Percentiles rank a stretch among this genome's conserved stretches.
These are phyloP conservation scores for Neurospora sp. DNA, from an alignment of 495 filamentous ascomycete species.

Conservation along the genomic window DNA sequence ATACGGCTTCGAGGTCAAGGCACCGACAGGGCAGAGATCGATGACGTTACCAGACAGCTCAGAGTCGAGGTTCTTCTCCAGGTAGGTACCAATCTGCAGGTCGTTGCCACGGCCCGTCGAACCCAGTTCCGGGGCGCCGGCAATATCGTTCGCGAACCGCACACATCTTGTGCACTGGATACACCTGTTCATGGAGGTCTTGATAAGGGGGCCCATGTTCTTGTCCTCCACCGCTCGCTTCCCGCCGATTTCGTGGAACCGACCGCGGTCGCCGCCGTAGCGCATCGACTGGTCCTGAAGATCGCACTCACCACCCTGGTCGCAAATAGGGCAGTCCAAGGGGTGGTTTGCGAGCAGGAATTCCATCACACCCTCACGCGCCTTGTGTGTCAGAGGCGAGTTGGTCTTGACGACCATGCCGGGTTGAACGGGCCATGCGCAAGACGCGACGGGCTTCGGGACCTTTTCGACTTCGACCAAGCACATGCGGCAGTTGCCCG, in stretches of 20 bases:
- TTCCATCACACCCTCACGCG: conserved; percentile 97
- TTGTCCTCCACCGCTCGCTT: conserved; percentile 98
- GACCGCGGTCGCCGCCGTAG: conserved; percentile 89
- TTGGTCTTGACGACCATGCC: conserved; percentile 99
- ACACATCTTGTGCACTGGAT: conserved; percentile 98
- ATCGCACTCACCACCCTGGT: conserved; percentile 98
- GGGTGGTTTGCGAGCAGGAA: conserved; percentile 96
- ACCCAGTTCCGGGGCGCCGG: conserved; percentile 89
- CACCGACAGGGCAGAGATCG: conserved; percentile 95
- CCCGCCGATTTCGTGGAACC: conserved; percentile 89
- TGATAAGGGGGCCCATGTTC: conserved; percentile 96
- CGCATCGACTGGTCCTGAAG: conserved; percentile 98
- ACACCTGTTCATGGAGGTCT: conserved; percentile 99
- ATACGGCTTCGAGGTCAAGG: conserved; percentile 92
- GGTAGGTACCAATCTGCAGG: conserved; percentile 94
- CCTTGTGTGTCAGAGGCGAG: conserved; percentile 91
- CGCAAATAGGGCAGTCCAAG: conserved; percentile 94
- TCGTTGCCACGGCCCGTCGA: conserved; percentile 92
- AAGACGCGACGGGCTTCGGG: conserved; percentile 95
- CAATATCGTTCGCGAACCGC: conserved; percentile 94
- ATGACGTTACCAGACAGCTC: conserved; percentile 97
- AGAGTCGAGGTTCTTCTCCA: conserved; percentile 82
- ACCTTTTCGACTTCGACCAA: conserved; percentile 92
- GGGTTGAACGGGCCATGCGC: conserved; percentile 95
- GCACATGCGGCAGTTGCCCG: conserved; percentile 99